Evolutionary conservation across 208 protist genomes (phyloP).

Genomic region (Crithidia fasciculata): DNA sequence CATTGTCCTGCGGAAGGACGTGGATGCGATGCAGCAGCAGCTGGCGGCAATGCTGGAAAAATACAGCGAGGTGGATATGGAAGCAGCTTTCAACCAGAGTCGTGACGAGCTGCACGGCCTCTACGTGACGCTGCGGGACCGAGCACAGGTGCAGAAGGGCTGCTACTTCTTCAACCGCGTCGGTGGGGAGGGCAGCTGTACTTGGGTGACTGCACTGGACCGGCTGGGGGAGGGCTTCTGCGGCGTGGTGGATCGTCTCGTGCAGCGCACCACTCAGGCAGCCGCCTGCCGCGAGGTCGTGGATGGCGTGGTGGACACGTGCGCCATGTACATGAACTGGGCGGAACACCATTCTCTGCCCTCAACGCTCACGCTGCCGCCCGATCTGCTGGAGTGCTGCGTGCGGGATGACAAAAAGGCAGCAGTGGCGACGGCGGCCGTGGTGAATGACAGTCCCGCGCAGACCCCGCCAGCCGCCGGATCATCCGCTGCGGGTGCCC

Average conservation of each 20-base stretch:
- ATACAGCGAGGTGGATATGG: conserved; percentile 75
- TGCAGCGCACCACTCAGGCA: conserved; percentile 45
- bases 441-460: background rate
- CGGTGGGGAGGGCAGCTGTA: conserved; percentile 63
- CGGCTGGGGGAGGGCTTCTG: conserved; percentile 57
- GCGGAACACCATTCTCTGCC: conserved; percentile 41
- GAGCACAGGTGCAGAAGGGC: conserved; percentile 61
- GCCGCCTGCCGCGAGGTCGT: conserved; percentile 50
- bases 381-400: conserved; percentile 50
- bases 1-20: conserved; percentile 84
- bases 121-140: conserved; percentile 59
- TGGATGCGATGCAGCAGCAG: conserved; percentile 75
- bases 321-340: conserved; percentile 83
- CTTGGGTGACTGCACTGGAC: conserved; percentile 63
- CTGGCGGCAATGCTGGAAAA: conserved; percentile 77
- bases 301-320: conserved; percentile 72
- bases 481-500: background rate
- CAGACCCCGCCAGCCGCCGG: background rate
- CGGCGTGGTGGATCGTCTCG: conserved; percentile 55
- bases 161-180: conserved; percentile 89
- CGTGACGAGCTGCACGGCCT: conserved; percentile 61
- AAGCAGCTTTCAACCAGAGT: conserved; percentile 60
- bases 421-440: background rate
- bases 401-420: conserved; percentile 46
- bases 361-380: conserved; percentile 35